Base-by-base conservation (phyloP, 768 basidiomycete species). In the Leccinum uliginosum region DNA sequence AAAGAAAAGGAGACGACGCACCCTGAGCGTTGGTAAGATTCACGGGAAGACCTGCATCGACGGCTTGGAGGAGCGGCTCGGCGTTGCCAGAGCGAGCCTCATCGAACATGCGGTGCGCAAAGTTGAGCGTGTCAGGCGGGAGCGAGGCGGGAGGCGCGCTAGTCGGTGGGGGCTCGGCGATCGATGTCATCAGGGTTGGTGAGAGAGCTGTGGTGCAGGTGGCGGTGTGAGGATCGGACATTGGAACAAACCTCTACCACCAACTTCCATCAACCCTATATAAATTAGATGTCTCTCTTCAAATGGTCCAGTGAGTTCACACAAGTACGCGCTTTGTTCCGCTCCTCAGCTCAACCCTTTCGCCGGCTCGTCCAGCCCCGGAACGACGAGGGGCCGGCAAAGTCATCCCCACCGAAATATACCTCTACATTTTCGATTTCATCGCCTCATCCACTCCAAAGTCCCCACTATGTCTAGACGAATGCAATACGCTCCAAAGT, bases 11-110 rank as follows among this genome's bases (percentile, higher is more conserved):
- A 38, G 35, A 38, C n/a, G 19, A 58, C 70, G 50, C 29, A 83
- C 87, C 88, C 76, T 87, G 81, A 46, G 79, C 74, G 58, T 91
- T 91, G 15, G 86, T 86, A 52, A 92, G 77, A 67, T 92, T 87
- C 3, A 78, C 68, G 1, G 89, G 87, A 15, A 91, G 73, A 3
- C 90, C 89, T 1, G 82, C 81, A 57, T 87, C 82, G 51, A 91
- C 66, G 23, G 87, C 86, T 32, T 80, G 76, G 38, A 83, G 58
- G 10, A 91, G 75, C 2, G 84, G 61, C 17, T 74, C 74, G 0
- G 74, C 57, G 59, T 85, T 73, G 4, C 88, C 87, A 4, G 73
- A 67, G 8, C 89, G 81, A 7, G 87, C 89, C 7, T 86, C 86
- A 49, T 89, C 81, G 71, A 91, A 91, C 76, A 90, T 86, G 48